phyloP scores from a whole-genome alignment of 352 stramenopile genomes.

The Phytophthora pini region DNA sequence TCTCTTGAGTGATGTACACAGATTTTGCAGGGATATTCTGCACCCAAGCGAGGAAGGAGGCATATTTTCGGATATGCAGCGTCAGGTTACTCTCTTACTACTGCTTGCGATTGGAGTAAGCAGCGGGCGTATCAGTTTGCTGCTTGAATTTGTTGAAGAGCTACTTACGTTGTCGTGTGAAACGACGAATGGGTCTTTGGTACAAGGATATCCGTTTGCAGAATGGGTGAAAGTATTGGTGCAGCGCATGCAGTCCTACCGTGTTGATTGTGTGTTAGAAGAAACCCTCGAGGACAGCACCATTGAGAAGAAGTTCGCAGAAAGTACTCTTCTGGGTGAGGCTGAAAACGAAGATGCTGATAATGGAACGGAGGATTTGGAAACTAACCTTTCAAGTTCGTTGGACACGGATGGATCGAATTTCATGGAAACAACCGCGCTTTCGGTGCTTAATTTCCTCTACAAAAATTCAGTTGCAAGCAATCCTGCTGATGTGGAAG shows the following conservation, averaged over 20 bases:
- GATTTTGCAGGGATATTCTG: constrained; percentile 58
- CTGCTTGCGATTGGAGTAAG: constrained; percentile 63
- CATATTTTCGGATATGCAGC: constrained; percentile 26
- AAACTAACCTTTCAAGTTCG: constrained; percentile 14
- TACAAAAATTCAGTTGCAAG: constrained; percentile 50
- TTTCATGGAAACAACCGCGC: constrained; percentile 19
- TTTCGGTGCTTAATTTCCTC: constrained; percentile 47
- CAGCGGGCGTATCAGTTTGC: constrained; percentile 52
- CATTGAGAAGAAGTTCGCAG: constrained; percentile 51
- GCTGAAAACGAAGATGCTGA: constrained; percentile 5
- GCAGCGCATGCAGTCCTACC: constrained; percentile 56
- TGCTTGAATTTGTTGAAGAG: constrained; percentile 60
- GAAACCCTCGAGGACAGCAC: constrained; percentile 52
- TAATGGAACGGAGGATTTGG: constrained; percentile 4
- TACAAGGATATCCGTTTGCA: constrained; percentile 42
- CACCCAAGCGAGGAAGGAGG: constrained; percentile 9
- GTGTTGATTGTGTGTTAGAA: constrained; percentile 60
- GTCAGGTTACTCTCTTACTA: constrained; percentile 49
- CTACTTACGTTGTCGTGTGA: constrained; percentile 28
- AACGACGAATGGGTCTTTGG: neutral
- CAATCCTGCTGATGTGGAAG: neutral
- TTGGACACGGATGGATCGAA: constrained; percentile 57
- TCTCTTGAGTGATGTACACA: constrained; percentile 50
- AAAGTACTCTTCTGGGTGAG: constrained; percentile 50
- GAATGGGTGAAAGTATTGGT: constrained; percentile 52